A percentile compares a stretch with the other conserved stretches of the same genome.
Conservation (phyloP, 2,329 filamentous ascomycete genomes). For the Cladobotryum mycophilum region DNA sequence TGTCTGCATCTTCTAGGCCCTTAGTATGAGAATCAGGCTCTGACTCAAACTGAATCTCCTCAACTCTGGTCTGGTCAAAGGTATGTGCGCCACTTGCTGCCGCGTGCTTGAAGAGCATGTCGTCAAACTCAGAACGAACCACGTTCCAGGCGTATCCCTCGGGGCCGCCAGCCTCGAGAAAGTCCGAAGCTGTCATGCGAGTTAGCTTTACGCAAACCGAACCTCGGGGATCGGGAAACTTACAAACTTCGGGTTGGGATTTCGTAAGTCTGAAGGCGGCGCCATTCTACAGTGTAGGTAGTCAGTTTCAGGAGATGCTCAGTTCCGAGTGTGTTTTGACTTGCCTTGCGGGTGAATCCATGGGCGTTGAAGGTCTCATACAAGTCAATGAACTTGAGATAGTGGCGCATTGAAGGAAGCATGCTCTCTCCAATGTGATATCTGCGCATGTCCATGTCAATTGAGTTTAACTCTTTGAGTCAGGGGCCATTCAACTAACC, state of each 20-base stretch:
- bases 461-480: not conserved
- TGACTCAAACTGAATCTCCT: slow-evolving; percentile 24
- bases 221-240: slow-evolving; percentile 9
- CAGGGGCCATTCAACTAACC: slow-evolving; percentile 17
- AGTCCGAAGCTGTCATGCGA: slow-evolving; percentile 32
- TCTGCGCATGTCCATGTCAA: not conserved
- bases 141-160: slow-evolving; percentile 39
- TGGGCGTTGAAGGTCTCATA: slow-evolving; percentile 32
- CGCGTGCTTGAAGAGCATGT: slow-evolving; percentile 39
- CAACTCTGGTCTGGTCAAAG: slow-evolving; percentile 35
- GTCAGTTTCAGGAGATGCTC: not conserved
- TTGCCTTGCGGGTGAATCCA: slow-evolving; percentile 36
- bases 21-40: not conserved
- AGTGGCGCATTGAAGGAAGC: slow-evolving; percentile 34
- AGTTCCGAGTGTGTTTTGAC: not conserved
- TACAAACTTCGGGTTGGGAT: slow-evolving; percentile 26
- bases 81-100: slow-evolving; percentile 20
- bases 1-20: not conserved
- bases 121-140: slow-evolving; percentile 39
- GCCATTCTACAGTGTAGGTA: slow-evolving; percentile 20
- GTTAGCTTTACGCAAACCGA: not conserved
- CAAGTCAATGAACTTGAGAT: slow-evolving; percentile 38
- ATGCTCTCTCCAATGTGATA: slow-evolving; percentile 35
- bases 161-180: slow-evolving; percentile 33
- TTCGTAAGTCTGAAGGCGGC: slow-evolving; percentile 34